Conservation (phyloP, 805 yeast genomes). For the Cyberlindnera subsufficiens region DNA sequence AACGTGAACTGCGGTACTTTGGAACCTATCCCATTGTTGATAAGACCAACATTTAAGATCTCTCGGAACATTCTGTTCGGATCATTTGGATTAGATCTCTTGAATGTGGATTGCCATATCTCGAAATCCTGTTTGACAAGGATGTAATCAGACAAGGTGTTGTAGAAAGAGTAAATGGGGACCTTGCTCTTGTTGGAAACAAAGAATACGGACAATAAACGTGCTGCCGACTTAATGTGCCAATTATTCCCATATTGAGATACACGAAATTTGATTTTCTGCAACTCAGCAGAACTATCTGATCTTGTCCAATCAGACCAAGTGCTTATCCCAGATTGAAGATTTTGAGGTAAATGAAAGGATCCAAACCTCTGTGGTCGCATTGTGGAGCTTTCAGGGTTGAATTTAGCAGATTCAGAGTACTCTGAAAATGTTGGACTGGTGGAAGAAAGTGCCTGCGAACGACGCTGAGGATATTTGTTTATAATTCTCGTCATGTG, state of each 20-base stretch:
- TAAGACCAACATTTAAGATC: slow-evolving; percentile 11
- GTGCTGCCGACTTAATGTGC: slow-evolving; percentile 68
- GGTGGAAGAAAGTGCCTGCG: not conserved
- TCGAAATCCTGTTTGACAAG: slow-evolving; percentile 78
- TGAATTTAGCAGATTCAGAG: slow-evolving; percentile 3
- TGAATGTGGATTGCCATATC: slow-evolving; percentile 57
- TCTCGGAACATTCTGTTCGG: slow-evolving; percentile 8
- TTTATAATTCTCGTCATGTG: slow-evolving; percentile 54
- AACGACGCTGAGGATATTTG: not conserved
- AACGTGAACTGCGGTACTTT: slow-evolving; percentile 40
- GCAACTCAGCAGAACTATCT: not conserved
- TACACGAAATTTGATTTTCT: slow-evolving; percentile 33
- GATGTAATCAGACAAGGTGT: slow-evolving; percentile 73
- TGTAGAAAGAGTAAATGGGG: slow-evolving; percentile 48
- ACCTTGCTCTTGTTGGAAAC: slow-evolving; percentile 39
- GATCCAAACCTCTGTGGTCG: not conserved
- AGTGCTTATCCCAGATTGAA: slow-evolving; percentile 1
- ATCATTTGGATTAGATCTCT: slow-evolving; percentile 1
- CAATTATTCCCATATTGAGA: slow-evolving; percentile 74
- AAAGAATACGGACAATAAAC: slow-evolving; percentile 48
- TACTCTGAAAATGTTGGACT: slow-evolving; percentile 7
- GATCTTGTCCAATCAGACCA: slow-evolving; percentile 3
- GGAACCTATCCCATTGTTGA: slow-evolving; percentile 1
- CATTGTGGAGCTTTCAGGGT: not conserved
- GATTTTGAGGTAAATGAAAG: slow-evolving; percentile 1